A percentile compares a stretch with the other conserved stretches of the same genome.
Conservation (phyloP, 441 rosid species). For the Populus trichocarpa region DNA sequence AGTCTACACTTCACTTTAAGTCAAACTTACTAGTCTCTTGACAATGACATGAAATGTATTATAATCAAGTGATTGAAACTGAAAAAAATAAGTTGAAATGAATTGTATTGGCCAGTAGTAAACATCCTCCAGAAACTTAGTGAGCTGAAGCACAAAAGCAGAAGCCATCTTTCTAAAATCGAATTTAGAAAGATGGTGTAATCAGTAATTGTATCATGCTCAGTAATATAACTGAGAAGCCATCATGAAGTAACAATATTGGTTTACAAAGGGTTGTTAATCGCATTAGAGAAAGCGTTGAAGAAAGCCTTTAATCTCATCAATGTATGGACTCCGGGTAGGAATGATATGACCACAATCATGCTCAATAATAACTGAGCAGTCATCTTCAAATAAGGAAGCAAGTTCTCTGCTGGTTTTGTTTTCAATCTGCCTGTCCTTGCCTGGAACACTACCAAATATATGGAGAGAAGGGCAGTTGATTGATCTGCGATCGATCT, state of each 20-base stretch:
- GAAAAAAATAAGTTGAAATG: no score
- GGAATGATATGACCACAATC: conserved; percentile 89
- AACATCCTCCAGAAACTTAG: no score
- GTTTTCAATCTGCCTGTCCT: conserved; percentile 78
- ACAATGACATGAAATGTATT: no score
- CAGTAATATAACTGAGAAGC: background rate
- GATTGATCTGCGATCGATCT: conserved; percentile 32
- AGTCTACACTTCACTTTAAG: no score
- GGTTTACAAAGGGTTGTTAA: background rate
- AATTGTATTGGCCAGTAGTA: no score
- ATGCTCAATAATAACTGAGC: conserved; percentile 61
- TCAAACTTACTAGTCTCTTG: no score
- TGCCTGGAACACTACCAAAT: conserved; percentile 60
- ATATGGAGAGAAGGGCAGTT: conserved; percentile 86
- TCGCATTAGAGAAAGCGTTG: conserved; percentile 45
- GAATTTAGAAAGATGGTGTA: background rate
- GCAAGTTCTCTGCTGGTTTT: conserved; percentile 61
- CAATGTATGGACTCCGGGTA: conserved; percentile 63
- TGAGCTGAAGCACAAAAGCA: background rate
- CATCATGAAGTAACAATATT: background rate
- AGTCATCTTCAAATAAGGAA: conserved; percentile 48
- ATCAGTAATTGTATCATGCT: background rate
- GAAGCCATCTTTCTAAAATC: background rate
- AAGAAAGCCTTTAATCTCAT: conserved; percentile 64
- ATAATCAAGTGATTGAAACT: no score